Evolutionary conservation across 768 basidiomycete species (phyloP).

Genomic region (Cystoderma amianthinum): DNA sequence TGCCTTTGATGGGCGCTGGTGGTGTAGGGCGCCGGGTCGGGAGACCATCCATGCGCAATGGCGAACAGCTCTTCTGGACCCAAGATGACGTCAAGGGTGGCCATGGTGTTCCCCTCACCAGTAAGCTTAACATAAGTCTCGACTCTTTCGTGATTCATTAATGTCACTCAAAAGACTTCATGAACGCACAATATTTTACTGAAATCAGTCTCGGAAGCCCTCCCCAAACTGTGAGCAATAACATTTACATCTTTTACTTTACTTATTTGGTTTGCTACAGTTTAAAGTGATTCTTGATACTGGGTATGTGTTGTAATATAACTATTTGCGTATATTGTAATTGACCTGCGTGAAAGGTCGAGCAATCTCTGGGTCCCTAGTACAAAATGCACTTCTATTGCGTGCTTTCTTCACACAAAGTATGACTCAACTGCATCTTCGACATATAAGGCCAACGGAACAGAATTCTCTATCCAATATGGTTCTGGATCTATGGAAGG

Average conservation of each 20-base stretch:
- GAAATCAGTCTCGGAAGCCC: constrained; percentile 83
- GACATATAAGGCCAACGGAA: constrained; percentile 86
- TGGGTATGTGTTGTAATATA: constrained; percentile 54
- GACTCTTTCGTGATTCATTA: too few species aligned
- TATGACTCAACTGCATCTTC: constrained; percentile 78
- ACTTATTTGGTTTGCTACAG: constrained; percentile 20
- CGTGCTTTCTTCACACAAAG: constrained; percentile 91
- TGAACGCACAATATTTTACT: constrained; percentile 97
- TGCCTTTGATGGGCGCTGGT: constrained; percentile 69
- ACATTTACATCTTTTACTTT: background rate
- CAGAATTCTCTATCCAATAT: constrained; percentile 86
- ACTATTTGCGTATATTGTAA: too few species aligned
- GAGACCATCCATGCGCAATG: constrained; percentile 27
- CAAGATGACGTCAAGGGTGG: constrained; percentile 74
- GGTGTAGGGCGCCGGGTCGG: constrained; percentile 59
- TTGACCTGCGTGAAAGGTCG: constrained; percentile 47
- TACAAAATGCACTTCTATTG: constrained; percentile 73
- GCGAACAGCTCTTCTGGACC: constrained; percentile 71
- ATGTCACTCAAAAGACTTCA: constrained; percentile 60
- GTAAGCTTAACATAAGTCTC: too few species aligned
- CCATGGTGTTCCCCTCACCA: constrained; percentile 83
- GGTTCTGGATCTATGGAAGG: constrained; percentile 97
- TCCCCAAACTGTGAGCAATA: constrained; percentile 59
- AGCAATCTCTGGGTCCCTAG: constrained; percentile 96
- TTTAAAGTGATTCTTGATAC: constrained; percentile 97